Percentiles rank a stretch among this genome's conserved stretches.
Evolutionary conservation across 1,284 basidiomycete genomes (phyloP).

Genomic region (Sutorius eximius): DNA sequence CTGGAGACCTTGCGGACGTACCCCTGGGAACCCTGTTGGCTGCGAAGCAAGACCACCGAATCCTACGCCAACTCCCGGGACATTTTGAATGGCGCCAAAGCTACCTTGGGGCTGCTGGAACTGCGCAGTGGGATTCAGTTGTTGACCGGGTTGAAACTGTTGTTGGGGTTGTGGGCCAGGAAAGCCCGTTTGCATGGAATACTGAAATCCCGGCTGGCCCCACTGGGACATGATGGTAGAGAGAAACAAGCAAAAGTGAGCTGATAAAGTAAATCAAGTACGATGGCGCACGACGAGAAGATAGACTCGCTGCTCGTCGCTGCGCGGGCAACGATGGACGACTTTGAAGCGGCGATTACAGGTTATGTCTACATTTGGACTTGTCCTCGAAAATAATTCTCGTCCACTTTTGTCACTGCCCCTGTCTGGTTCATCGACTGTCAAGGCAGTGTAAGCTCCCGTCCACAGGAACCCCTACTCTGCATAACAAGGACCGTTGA

Average conservation of each 20-base stretch:
- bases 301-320: not conserved
- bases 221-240: constrained; percentile 53
- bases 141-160: constrained; percentile 44
- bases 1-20: constrained; percentile 34
- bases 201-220: constrained; percentile 60
- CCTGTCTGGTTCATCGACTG: too few relatives aligned
- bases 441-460: too few relatives aligned
- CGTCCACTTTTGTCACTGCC: not conserved
- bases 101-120: constrained; percentile 34
- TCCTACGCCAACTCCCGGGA: constrained; percentile 20
- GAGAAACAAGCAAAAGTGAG: not conserved
- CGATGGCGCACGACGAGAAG: not conserved
- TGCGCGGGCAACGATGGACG: not conserved
- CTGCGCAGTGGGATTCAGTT: constrained; percentile 29
- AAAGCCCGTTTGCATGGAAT: constrained; percentile 61
- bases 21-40: constrained; percentile 41
- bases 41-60: constrained; percentile 40
- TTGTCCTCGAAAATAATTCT: constrained; percentile 1
- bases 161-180: constrained; percentile 46
- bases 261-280: not conserved
- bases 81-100: constrained; percentile 18
- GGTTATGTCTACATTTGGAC: constrained; percentile 13
- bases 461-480: not conserved
- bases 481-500: too few relatives aligned
- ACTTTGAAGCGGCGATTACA: constrained; percentile 21